Conservation (phyloP, 2,329 filamentous ascomycete species). For the Clarireedia monteithiana region DNA sequence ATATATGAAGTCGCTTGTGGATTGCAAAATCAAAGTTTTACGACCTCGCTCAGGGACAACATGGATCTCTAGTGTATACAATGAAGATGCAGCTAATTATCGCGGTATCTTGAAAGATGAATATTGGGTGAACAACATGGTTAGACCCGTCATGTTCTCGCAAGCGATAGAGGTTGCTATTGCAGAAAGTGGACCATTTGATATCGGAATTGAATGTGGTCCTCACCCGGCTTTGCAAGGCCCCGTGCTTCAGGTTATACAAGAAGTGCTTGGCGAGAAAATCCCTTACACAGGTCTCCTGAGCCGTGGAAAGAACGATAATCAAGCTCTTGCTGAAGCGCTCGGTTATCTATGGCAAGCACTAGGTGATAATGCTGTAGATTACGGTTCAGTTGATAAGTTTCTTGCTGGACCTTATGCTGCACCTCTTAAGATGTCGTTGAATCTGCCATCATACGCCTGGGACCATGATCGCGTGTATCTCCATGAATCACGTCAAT, state of each 20-base stretch:
- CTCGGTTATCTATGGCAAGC: conserved; percentile 4
- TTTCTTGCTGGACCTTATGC: neutral
- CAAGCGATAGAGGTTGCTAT: conserved; percentile 28
- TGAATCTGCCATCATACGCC: conserved; percentile 7
- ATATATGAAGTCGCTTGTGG: conserved; percentile 7
- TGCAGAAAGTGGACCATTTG: conserved; percentile 6
- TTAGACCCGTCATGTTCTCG: conserved; percentile 34
- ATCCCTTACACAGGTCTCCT: conserved; percentile 15
- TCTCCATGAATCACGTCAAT: conserved; percentile 42
- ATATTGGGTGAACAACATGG: conserved; percentile 33
- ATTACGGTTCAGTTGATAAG: neutral
- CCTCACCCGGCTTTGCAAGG: conserved; percentile 20
- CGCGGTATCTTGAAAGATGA: conserved; percentile 7
- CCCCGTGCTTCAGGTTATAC: conserved; percentile 13
- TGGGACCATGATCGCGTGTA: conserved; percentile 27
- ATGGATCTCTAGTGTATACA: conserved; percentile 29
- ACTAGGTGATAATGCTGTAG: neutral
- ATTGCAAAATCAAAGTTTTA: conserved; percentile 22
- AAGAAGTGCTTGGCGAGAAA: neutral
- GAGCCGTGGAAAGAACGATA: conserved; percentile 5
- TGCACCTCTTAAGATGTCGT: neutral
- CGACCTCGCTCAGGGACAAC: conserved; percentile 24
- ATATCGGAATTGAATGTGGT: conserved; percentile 18
- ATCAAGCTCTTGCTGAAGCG: conserved; percentile 9
- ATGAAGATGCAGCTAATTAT: neutral